Evolutionary conservation across 2,329 filamentous ascomycete genomes (phyloP), one percentile per base, ranked within the genome.

Genomic region (Talaromyces albobiverticillius): DNA sequence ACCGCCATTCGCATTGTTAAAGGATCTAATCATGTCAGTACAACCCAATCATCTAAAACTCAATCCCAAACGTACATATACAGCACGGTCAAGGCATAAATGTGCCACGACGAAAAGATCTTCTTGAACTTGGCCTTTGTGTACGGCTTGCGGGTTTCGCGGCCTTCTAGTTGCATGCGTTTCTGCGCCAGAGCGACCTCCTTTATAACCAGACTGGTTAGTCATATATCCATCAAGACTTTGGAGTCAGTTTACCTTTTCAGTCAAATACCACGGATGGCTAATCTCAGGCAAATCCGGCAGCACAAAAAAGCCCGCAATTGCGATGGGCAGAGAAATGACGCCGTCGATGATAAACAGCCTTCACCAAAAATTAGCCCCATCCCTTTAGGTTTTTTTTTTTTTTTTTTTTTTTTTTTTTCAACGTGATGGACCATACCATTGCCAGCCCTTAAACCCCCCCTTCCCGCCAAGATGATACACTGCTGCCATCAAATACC

Each of bases 91-190:
- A 88, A 70, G 0, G 79, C 59, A 53, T 84, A 88, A 1, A 88
- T 81, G 57, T 85, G 84, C 85, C 85, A 88, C 5, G 79, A 81
- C 0, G 76, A 74, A 54, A 87, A 80, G 16, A 87, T 86, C 60
- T 79, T 81, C 65, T 76, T 77, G 36, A 87, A 61, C 67, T 84
- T 86, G 2, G 68, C 64, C 50, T 68, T 71, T 0, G 76, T 79
- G 58, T 78, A 80, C 0, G 76, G 75, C 42, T 69, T 64, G 50
- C 76, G 65, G 20, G 71, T 65, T 56, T 74, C 65, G 10, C 79
- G 67, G 16, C 79, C 76, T 64, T 80, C 78, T 4, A 76, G 61
- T 57, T 76, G 59, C 79, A 82, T 82, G 23, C 80, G 67, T 57
- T 75, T 76, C 51, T 74, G 70, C 0, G 77, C 74, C 4, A 80